Evolutionary conservation across 139 green algal genomes (phyloP).

Genomic region (Dunaliella sp.): DNA sequence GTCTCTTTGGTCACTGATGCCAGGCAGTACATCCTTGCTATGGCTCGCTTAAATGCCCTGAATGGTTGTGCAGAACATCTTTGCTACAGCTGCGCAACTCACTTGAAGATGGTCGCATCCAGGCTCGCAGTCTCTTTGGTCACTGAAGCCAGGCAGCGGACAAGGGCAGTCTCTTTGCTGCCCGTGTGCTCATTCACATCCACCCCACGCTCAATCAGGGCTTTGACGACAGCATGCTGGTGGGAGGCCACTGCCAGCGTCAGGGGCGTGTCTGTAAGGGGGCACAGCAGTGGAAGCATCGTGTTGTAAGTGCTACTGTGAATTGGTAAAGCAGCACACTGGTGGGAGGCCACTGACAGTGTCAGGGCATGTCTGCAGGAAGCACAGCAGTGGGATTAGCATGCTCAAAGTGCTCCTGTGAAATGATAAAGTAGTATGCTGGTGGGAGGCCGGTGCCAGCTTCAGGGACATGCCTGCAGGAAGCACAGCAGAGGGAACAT

Average conservation of each 20-base stretch:
- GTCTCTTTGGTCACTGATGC: slow-evolving; percentile 5
- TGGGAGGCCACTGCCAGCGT: slow-evolving; percentile 20
- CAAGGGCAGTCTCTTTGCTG: neutral
- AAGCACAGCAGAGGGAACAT: too few relatives aligned
- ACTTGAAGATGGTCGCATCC: slow-evolving; percentile 26
- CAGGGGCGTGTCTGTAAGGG: slow-evolving; percentile 21
- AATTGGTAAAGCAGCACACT: neutral
- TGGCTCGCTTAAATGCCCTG: too few relatives aligned
- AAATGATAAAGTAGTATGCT: neutral
- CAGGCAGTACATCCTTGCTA: too few relatives aligned
- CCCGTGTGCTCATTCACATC: slow-evolving; percentile 14
- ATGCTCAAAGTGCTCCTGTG: neutral
- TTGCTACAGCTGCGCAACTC: too few relatives aligned
- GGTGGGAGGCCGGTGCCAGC: neutral
- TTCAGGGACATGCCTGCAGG: neutral
- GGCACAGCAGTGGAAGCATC: neutral
- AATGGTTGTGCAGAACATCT: too few relatives aligned
- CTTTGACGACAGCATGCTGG: slow-evolving; percentile 16
- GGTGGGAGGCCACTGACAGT: neutral
- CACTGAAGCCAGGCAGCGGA: slow-evolving; percentile 16
- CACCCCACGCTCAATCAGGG: slow-evolving; percentile 11
- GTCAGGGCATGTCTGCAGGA: neutral
- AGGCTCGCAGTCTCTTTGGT: slow-evolving; percentile 12
- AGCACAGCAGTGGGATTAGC: too few relatives aligned
- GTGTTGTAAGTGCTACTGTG: neutral